Evolutionary conservation across 768 basidiomycete genomes (phyloP).

Genomic region (Mycena leptocephala): DNA sequence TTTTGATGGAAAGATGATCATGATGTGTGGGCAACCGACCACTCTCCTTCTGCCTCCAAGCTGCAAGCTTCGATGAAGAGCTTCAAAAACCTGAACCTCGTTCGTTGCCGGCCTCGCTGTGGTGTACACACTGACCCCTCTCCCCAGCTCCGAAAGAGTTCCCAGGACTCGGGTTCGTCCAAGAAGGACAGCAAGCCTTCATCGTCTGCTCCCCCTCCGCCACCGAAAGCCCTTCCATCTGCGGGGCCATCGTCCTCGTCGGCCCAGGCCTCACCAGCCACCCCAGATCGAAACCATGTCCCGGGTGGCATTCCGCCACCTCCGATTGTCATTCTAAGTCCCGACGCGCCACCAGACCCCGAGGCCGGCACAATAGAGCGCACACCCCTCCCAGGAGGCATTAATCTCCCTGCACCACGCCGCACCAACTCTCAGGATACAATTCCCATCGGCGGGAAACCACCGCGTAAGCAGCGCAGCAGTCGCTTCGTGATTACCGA

Average conservation of each 20-base stretch:
- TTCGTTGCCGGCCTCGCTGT: too few species aligned
- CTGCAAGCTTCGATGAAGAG: too few species aligned
- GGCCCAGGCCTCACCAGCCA: conserved; percentile 63
- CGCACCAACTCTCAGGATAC: conserved; percentile 94
- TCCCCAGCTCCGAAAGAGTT: conserved; percentile 78
- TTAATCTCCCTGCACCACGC: conserved; percentile 67
- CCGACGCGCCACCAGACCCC: conserved; percentile 73
- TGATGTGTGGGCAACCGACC: too few species aligned
- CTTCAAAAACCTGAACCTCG: too few species aligned
- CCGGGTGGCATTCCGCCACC: conserved; percentile 71
- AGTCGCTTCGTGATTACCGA: conserved; percentile 97
- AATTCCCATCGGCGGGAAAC: conserved; percentile 96
- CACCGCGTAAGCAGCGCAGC: conserved; percentile 97
- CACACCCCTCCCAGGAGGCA: conserved; percentile 61
- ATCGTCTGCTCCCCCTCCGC: conserved; percentile 59
- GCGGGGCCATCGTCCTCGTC: too few species aligned
- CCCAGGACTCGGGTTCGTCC: conserved; percentile 70
- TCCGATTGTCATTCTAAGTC: conserved; percentile 90
- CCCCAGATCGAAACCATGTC: conserved; percentile 75
- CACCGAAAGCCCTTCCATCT: conserved; percentile 79
- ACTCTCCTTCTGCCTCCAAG: too few species aligned
- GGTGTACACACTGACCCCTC: conserved; percentile 39
- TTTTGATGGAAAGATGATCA: too few species aligned
- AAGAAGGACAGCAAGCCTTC: conserved; percentile 79
- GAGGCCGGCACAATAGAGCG: conserved; percentile 66